Percentiles rank a stretch among this genome's conserved stretches.
These are phyloP conservation scores for Rubus idaeus DNA, from an alignment of 306 rosid species.

Conservation along the genomic window DNA sequence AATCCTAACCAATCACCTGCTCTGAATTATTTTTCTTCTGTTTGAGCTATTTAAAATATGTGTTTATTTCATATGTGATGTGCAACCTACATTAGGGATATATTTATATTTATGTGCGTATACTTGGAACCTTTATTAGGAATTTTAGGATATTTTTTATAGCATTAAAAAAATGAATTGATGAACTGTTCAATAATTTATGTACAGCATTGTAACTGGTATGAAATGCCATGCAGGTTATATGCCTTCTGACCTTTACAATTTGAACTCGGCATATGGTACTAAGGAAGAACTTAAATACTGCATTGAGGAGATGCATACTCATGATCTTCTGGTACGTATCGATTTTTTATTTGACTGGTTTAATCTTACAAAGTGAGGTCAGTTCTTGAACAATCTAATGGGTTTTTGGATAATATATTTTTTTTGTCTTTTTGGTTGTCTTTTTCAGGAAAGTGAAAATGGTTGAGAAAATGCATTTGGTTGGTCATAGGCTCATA, in stretches of 20 bases:
- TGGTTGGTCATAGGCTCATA: background rate
- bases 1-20: background rate
- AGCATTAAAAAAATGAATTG: background rate
- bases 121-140: background rate
- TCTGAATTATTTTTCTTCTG: background rate
- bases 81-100: background rate
- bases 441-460: background rate
- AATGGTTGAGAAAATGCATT: background rate
- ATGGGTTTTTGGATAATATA: background rate
- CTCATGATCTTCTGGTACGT: slow-evolving; percentile 65
- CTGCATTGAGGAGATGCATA: slow-evolving; percentile 71
- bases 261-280: slow-evolving; percentile 75
- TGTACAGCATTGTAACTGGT: slow-evolving; percentile 21
- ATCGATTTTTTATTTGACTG: slow-evolving; percentile 21
- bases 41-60: background rate
- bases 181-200: background rate
- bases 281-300: slow-evolving; percentile 63
- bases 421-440: background rate
- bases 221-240: slow-evolving; percentile 52
- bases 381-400: background rate
- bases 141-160: background rate
- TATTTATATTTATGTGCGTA: background rate
- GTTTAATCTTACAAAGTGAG: slow-evolving; percentile 17
- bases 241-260: slow-evolving; percentile 86
- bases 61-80: background rate